Base-by-base conservation (phyloP, 495 filamentous ascomycete genomes). In the Penicillium cosmopolitanum region DNA sequence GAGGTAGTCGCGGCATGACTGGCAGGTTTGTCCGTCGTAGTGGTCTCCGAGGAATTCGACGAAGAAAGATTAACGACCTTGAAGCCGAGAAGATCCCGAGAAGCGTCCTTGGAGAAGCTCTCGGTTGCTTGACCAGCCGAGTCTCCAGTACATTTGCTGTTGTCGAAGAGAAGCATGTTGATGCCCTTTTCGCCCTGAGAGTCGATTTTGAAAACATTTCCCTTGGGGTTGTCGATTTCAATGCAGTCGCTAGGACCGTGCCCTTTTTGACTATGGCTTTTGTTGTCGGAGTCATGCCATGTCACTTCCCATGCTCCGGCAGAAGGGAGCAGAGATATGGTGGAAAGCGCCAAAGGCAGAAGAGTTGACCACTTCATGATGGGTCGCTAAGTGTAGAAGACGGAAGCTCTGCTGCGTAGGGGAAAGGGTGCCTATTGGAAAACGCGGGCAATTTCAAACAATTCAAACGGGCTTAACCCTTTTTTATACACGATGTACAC, bases 151-250 rank as follows among this genome's bases (percentile, higher is more conserved):
- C 67, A 69, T 3, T 63, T 47, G 19, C 38, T 25, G 25, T 61
- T 66, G 1, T 50, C 52, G 55, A 60, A 69, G 2, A 69, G 50
- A 4, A 66, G 55, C 64, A 69, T 69, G 40, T 66, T 66, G 59
- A 69, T 69, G 9, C 55, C 60, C 10, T 42, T 25, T 18, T 65
- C 61, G 35, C 58, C 64, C 21, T 66, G 28, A 23, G 56, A 48
- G 21, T 66, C 60, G 16, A 58, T 34, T 13, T 51, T 53, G 56
- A 66, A 69, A 2, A 61, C n/a, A n/a, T 62, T 15, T 8, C 67
- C 67, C 50, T 61, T 28, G 3, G 58, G 58, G 40, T 69, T 60
- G 34, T 66, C 33, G 25, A 69, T 55, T 23, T 28, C 34, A 16
- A 66, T 65, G 52, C 67, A 69, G 18, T 56, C 42, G 19, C 52